phyloP scores from a whole-genome alignment of 2,329 filamentous ascomycete species.

The Dendrostoma leiphaemia region DNA sequence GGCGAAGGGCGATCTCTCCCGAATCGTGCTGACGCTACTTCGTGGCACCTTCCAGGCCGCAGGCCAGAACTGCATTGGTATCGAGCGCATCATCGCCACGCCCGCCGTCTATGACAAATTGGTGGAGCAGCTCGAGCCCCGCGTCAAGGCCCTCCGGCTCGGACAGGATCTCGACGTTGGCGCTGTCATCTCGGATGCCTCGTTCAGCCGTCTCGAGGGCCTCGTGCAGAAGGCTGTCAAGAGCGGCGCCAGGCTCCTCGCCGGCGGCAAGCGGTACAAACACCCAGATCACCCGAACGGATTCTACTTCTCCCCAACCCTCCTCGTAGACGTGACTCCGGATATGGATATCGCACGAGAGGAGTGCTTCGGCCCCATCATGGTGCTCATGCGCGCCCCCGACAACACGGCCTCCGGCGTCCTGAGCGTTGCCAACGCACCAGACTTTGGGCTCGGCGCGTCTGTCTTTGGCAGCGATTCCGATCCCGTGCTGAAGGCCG shows the following conservation, averaged over 20 bases:
- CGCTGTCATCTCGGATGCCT: constrained; percentile 79
- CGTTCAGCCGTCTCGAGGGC: constrained; percentile 72
- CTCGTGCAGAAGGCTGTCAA: constrained; percentile 76
- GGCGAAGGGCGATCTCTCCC: constrained; percentile 59
- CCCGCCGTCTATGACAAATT: constrained; percentile 74
- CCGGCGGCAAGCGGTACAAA: constrained; percentile 68
- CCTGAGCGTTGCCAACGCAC: constrained; percentile 78
- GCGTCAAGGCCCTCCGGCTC: constrained; percentile 71
- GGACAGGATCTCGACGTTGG: constrained; percentile 82
- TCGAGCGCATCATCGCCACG: constrained; percentile 85
- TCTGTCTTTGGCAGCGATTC: constrained; percentile 76
- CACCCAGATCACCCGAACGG: constrained; percentile 75
- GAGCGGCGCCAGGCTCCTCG: constrained; percentile 76
- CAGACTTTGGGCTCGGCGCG: constrained; percentile 81
- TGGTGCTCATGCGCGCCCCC: constrained; percentile 75
- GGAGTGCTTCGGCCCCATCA: constrained; percentile 91
- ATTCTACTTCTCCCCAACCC: constrained; percentile 89
- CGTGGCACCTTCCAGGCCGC: constrained; percentile 92
- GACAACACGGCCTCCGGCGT: constrained; percentile 60
- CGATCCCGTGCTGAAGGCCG: constrained; percentile 57
- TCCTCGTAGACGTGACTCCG: constrained; percentile 84
- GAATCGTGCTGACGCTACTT: constrained; percentile 80
- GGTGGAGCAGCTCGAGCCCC: constrained; percentile 66
- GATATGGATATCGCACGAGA: constrained; percentile 84
- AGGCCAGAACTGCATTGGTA: constrained; percentile 96